Conservation (phyloP, 257 asterid species). For the Plantago major region DNA sequence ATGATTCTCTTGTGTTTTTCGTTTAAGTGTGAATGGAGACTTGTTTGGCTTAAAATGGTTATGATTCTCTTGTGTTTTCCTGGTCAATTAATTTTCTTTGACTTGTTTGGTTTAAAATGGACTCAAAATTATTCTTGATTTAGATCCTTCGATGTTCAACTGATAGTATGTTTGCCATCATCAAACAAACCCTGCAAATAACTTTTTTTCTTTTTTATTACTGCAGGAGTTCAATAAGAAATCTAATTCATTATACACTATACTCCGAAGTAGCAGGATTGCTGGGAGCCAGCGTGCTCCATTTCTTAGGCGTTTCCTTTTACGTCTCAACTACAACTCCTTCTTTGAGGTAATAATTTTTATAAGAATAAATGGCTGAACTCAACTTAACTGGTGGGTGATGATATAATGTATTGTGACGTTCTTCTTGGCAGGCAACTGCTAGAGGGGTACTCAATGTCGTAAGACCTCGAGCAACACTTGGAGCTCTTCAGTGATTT, state of each 20-base stretch:
- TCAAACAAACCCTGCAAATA: background rate
- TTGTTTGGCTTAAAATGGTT: background rate
- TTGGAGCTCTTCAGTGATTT: slow-evolving; percentile 43
- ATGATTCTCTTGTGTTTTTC: background rate
- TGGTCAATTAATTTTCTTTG: background rate
- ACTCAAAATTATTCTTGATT: background rate
- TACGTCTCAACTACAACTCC: slow-evolving; percentile 93
- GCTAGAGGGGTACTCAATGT: slow-evolving; percentile 93
- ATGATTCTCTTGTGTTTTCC: background rate
- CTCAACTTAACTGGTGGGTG: slow-evolving; percentile 4
- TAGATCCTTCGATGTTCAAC: background rate
- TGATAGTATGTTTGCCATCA: background rate
- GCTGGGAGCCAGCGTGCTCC: slow-evolving; percentile 99
- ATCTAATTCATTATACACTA: slow-evolving; percentile 92
- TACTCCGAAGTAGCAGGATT: slow-evolving; percentile 89
- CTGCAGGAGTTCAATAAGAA: slow-evolving; percentile 89
- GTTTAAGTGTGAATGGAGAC: background rate
- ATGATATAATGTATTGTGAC: slow-evolving; percentile 3
- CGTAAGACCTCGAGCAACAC: slow-evolving; percentile 71
- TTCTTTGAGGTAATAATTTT: slow-evolving; percentile 76
- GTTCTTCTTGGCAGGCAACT: slow-evolving; percentile 59
- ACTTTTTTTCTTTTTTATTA: slow-evolving; percentile 4
- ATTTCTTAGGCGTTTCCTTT: slow-evolving; percentile 87
- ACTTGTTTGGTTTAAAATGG: background rate
- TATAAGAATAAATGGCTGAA: background rate